Conservation (phyloP, 2,329 filamentous ascomycete species). For the Epichloe sp. region DNA sequence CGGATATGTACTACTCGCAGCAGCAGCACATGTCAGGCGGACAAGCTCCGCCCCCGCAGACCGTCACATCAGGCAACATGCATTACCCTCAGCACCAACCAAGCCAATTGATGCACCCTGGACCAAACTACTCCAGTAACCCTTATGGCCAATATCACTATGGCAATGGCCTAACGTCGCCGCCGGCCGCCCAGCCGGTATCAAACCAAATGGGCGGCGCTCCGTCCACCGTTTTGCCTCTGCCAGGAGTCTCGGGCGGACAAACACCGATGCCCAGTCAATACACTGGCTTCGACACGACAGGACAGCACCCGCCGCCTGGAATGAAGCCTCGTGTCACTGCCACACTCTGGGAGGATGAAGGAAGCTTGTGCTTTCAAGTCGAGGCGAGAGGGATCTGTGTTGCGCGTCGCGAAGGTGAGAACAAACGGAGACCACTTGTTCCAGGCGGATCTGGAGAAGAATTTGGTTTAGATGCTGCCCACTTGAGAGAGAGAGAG, state of each 20-base stretch:
- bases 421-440: neutral
- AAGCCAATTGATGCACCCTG: constrained; percentile 62
- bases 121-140: constrained; percentile 53
- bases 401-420: constrained; percentile 85
- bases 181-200: constrained; percentile 54
- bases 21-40: constrained; percentile 70
- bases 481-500: neutral
- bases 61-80: constrained; percentile 57
- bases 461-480: no score
- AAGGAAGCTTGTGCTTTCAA: constrained; percentile 94
- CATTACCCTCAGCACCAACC: constrained; percentile 62
- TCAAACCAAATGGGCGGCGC: constrained; percentile 54
- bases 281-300: constrained; percentile 60
- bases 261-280: constrained; percentile 38
- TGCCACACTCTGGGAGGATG: constrained; percentile 95
- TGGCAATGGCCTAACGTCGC: constrained; percentile 65
- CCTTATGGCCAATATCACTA: constrained; percentile 62
- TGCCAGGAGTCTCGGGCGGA: constrained; percentile 43
- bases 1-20: constrained; percentile 75
- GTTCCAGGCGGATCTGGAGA: constrained; percentile 43
- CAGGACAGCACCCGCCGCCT: constrained; percentile 82
- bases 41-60: constrained; percentile 61
- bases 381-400: constrained; percentile 94
- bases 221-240: constrained; percentile 51
- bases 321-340: constrained; percentile 96